Evolutionary conservation across 169 alveolate species (phyloP), one percentile per base, ranked within the genome.

Genomic region (Plasmodium gaboni): DNA sequence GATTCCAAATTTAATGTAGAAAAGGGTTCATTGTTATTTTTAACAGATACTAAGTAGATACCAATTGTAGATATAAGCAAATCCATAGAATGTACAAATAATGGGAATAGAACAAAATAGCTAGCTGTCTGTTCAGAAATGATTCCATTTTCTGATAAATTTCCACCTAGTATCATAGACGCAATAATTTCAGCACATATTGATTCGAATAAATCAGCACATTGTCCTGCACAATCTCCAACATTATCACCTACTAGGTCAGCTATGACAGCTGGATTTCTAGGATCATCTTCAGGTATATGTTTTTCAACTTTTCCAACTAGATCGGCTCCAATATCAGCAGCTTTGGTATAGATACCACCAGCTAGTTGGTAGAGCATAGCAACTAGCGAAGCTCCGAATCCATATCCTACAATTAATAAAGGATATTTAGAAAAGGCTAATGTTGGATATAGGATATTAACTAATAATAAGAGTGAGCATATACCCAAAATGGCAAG

Each of bases 241-340:
- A 96, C 98, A 89, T 96, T 95, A 92, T 96, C 98, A 22, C 98
- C 98, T 12, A 96, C 98, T 69, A 95, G 70, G 74, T 97, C 98
- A 32, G 97, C 98, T 44, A 96, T 94, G n/a, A 95, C 97, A 28
- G 98, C 98, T 28, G 98, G 98, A 68, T 96, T 96, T 55, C 98
- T 93, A 0, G 97, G 96, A 74, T 96, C 98, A 83, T 96, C 98
- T 80, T 96, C 98, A 13, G 98, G 98, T 32, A 95, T 96, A 42
- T 93, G 96, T 32, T 87, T 76, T 74, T 96, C 98, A 51, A 96
- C 94, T 72, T 96, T 96, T 9, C 98, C 98, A 9, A 96, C 96
- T 73, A 96, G 85, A 78, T 96, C 98, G 22, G 98, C 98, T 44
- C 98, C 98, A 2, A 96, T 97, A 88, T 96, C 98, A 1, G 98